Evolutionary conservation across 176 grass and related monocot species (phyloP).

Genomic region (Thinopyrum elongatum): DNA sequence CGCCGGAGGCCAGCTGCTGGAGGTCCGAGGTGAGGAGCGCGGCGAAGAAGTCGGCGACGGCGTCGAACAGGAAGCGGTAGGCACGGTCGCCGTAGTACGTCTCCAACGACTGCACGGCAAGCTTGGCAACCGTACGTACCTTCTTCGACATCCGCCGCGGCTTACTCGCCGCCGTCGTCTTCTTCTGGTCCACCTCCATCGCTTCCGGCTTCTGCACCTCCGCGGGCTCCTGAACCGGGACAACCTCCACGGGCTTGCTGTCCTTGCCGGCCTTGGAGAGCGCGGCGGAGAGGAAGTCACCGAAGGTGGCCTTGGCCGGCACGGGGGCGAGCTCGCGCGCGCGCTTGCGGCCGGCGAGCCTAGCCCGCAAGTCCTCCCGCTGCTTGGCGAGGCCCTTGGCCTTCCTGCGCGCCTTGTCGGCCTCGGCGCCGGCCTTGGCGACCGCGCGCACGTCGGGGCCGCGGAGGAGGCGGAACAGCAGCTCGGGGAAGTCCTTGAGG

Average conservation of each 20-base stretch:
- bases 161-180: background rate
- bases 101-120: slow-evolving; percentile 43
- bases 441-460: slow-evolving; percentile 19
- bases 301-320: background rate
- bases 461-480: slow-evolving; percentile 33
- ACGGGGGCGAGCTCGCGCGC: background rate
- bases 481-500: slow-evolving; percentile 58
- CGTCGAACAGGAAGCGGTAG: slow-evolving; percentile 66
- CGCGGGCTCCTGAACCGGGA: background rate
- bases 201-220: background rate
- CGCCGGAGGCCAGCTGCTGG: slow-evolving; percentile 4
- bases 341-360: background rate
- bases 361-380: background rate
- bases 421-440: background rate
- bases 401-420: background rate
- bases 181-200: background rate
- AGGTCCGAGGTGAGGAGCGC: slow-evolving; percentile 48
- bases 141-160: slow-evolving; percentile 11
- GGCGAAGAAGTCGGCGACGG: slow-evolving; percentile 43
- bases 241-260: background rate
- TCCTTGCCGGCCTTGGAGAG: background rate
- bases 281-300: background rate
- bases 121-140: slow-evolving; percentile 20
- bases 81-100: slow-evolving; percentile 39
- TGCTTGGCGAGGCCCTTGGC: background rate